Evolutionary conservation across 331 rosid species (phyloP), one percentile per base, ranked within the genome.

Genomic region (Acacia concinna): DNA sequence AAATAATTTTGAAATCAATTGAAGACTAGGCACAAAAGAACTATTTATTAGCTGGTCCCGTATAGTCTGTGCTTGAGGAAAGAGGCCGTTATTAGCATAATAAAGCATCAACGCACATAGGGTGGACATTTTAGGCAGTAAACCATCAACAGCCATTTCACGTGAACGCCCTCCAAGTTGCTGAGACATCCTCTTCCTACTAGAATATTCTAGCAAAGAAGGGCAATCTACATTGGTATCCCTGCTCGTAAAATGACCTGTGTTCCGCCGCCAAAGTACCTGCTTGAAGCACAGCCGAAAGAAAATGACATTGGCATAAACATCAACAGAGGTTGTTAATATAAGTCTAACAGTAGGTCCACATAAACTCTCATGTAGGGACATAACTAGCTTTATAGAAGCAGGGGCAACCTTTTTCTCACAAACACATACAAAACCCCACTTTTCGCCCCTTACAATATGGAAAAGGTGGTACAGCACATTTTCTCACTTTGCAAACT

Each of bases 11-110:
- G 97, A 84, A 70, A 92, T 77, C 43, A 85, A 84, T 21, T 44
- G 75, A 74, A 82, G 49, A 20, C 84, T 68, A 28, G 97, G 97
- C 41, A 86, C 82, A 35, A 73, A 89, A n/a, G 95, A 87, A 79
- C 90, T 88, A 62, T 91, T 82, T 27, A 91, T 23, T 56, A 92
- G 72, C 80, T 92, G 91, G 3, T 90, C 90, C 98, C 97, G 91
- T 40, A 83, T 76, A 34, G 76, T 64, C 49, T 81, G 83, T 21
- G 92, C 90, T 78, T 90, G 93, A 60, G 72, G 84, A 37, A 88
- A 80, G 49, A 80, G 81, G 59, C 86, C 93, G 78, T 78, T 90
- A 32, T 86, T 86, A 15, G 90, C 87, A 78, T 83, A 89, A 74
- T 80, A 77, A 35, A 90, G 75, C 90, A 92, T 83, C 68, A 86